Conservation (phyloP, 805 yeast species). For the Brettanomyces custersianus region DNA sequence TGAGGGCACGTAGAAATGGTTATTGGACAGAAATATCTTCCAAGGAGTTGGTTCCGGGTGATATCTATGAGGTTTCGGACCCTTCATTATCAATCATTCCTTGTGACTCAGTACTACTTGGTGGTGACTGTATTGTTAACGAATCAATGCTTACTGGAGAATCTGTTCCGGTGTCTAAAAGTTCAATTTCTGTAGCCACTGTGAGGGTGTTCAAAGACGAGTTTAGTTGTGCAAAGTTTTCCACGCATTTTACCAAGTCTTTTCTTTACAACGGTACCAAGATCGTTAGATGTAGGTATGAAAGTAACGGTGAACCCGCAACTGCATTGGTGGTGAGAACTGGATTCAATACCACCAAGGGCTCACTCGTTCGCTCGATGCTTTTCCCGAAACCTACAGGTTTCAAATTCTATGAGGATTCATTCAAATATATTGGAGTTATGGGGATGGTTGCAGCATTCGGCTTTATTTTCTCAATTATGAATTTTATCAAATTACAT, state of each 20-base stretch:
- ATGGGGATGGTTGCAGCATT: slow-evolving; percentile 79
- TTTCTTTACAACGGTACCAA: slow-evolving; percentile 85
- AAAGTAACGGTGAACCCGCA: slow-evolving; percentile 54
- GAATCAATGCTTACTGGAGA: slow-evolving; percentile 98
- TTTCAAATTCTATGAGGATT: slow-evolving; percentile 87
- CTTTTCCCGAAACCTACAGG: slow-evolving; percentile 91
- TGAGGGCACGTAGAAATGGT: slow-evolving; percentile 85
- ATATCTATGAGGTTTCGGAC: slow-evolving; percentile 84
- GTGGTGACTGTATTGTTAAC: slow-evolving; percentile 94
- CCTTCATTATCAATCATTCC: slow-evolving; percentile 71
- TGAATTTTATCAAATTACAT: slow-evolving; percentile 73
- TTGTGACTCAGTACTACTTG: slow-evolving; percentile 77
- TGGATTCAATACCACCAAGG: slow-evolving; percentile 94
- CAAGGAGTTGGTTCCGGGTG: slow-evolving; percentile 88
- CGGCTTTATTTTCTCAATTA: slow-evolving; percentile 79
- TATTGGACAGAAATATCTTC: slow-evolving; percentile 83
- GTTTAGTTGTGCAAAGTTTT: slow-evolving; percentile 45
- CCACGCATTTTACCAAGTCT: slow-evolving; percentile 62
- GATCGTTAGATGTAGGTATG: slow-evolving; percentile 70
- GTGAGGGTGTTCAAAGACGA: slow-evolving; percentile 49
- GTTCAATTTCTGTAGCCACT: slow-evolving; percentile 54
- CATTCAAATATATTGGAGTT: slow-evolving; percentile 91
- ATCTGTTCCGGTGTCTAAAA: slow-evolving; percentile 90
- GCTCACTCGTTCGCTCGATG: slow-evolving; percentile 90
- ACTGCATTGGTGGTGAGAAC: slow-evolving; percentile 82